A percentile compares a stretch with the other conserved stretches of the same genome.
Evolutionary conservation across 176 grass and related monocot genomes (phyloP).

Genomic region (Rhynchospora breviuscula): DNA sequence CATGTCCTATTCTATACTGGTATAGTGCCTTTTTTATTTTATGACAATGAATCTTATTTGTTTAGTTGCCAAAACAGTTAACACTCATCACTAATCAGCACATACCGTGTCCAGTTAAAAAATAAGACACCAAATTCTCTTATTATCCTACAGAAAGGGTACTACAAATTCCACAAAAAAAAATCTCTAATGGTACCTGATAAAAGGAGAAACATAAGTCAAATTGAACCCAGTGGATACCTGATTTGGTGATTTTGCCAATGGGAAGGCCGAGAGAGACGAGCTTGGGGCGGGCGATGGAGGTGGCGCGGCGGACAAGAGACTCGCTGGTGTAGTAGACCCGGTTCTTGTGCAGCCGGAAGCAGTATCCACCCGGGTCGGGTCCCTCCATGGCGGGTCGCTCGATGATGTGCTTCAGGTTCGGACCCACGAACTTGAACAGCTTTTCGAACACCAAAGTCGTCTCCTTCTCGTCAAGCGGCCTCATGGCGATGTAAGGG

Average conservation of each 20-base stretch:
- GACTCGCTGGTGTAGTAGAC: conserved; percentile 77
- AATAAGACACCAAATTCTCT: neutral
- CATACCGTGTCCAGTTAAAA: neutral
- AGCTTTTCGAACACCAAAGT: conserved; percentile 74
- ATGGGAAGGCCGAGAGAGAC: conserved; percentile 60
- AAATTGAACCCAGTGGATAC: neutral
- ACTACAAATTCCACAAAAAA: too few relatives aligned
- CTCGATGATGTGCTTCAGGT: conserved; percentile 76
- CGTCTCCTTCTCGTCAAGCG: conserved; percentile 92
- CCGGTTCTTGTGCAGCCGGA: conserved; percentile 86
- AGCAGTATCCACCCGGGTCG: conserved; percentile 59
- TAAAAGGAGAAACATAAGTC: neutral
- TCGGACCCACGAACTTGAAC: conserved; percentile 82
- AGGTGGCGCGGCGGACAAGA: conserved; percentile 59
- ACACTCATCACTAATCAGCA: neutral
- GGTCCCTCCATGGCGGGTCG: conserved; percentile 58
- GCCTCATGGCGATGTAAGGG: conserved; percentile 37
- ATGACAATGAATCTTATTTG: neutral
- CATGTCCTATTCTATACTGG: neutral
- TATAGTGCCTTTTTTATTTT: neutral
- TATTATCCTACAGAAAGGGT: neutral
- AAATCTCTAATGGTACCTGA: neutral
- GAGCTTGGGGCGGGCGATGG: conserved; percentile 51
- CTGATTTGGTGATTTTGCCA: conserved; percentile 80
- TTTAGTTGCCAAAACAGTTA: neutral